Evolutionary conservation across 768 basidiomycete genomes (phyloP).

Genomic region (Pleurotus tuber-regium): DNA sequence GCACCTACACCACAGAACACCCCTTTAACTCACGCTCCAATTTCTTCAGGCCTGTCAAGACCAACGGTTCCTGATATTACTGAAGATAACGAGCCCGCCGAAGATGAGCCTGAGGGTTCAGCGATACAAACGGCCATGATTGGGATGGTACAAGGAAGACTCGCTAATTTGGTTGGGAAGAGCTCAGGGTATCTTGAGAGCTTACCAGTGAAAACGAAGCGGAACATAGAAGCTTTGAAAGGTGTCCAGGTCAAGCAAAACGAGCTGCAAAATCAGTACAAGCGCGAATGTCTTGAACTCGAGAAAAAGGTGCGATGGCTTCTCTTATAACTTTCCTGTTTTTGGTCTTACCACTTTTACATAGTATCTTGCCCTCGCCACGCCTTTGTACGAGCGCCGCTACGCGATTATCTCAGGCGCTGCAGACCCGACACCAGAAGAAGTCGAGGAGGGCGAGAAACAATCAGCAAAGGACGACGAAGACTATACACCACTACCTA

Average conservation of each 20-base stretch:
- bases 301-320: slow-evolving; percentile 80
- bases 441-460: slow-evolving; percentile 78
- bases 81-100: slow-evolving; percentile 75
- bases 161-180: slow-evolving; percentile 81
- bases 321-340: slow-evolving; percentile 3
- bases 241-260: slow-evolving; percentile 92
- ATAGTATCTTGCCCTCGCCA: slow-evolving; percentile 74
- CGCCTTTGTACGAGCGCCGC: slow-evolving; percentile 86
- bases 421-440: slow-evolving; percentile 70
- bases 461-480: slow-evolving; percentile 74
- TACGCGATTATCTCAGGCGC: slow-evolving; percentile 79
- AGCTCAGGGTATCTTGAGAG: slow-evolving; percentile 95
- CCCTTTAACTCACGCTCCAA: slow-evolving; percentile 78
- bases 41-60: slow-evolving; percentile 74
- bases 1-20: slow-evolving; percentile 97
- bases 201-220: slow-evolving; percentile 77
- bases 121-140: slow-evolving; percentile 64
- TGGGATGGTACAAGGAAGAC: slow-evolving; percentile 85
- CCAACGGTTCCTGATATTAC: slow-evolving; percentile 87
- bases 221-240: slow-evolving; percentile 88
- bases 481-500: slow-evolving; percentile 60
- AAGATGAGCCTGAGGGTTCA: slow-evolving; percentile 47
- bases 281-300: slow-evolving; percentile 90
- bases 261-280: slow-evolving; percentile 90
- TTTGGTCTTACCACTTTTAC: slow-evolving; percentile 11